A percentile compares a stretch with the other conserved stretches of the same genome.
phyloP scores from a whole-genome alignment of 495 filamentous ascomycete genomes.

The Friedmanniomyces endolithicus region DNA sequence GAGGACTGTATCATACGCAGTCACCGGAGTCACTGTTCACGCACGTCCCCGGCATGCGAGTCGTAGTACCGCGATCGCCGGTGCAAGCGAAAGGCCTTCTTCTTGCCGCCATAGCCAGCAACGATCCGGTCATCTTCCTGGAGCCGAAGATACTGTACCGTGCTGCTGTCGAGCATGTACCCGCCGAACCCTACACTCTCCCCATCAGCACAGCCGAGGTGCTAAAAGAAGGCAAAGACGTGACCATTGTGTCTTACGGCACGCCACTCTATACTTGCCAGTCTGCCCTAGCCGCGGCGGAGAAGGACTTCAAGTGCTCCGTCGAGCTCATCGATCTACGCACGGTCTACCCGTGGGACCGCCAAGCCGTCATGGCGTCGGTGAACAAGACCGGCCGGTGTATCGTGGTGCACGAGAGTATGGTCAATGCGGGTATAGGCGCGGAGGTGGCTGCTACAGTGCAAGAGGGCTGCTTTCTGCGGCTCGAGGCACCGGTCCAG shows the following conservation, averaged over 20 bases:
- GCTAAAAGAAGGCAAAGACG: constrained; percentile 66
- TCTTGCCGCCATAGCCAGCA: constrained; percentile 61
- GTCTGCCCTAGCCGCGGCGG: constrained; percentile 64
- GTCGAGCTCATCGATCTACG: constrained; percentile 86
- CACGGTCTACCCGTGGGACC: constrained; percentile 93
- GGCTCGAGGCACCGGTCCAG: constrained; percentile 82
- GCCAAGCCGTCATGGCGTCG: constrained; percentile 66
- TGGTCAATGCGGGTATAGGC: constrained; percentile 88
- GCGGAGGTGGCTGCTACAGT: constrained; percentile 89
- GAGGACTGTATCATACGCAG: constrained; percentile 88
- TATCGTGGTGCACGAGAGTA: constrained; percentile 88
- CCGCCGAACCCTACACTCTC: constrained; percentile 65
- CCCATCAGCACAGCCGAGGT: constrained; percentile 84
- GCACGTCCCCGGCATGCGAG: constrained; percentile 78
- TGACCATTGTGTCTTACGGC: constrained; percentile 86
- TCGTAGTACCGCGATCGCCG: constrained; percentile 83
- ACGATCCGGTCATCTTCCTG: constrained; percentile 91
- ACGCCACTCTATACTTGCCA: constrained; percentile 83
- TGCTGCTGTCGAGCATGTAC: constrained; percentile 90
- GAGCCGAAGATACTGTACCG: constrained; percentile 94
- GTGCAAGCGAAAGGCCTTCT: constrained; percentile 86
- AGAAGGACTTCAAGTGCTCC: constrained; percentile 65
- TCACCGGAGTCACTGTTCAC: constrained; percentile 87
- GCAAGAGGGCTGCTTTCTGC: constrained; percentile 77
- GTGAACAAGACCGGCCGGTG: constrained; percentile 84